Evolutionary conservation across 1,139 yeast genomes (phyloP), one percentile per base, ranked within the genome.

Genomic region (Suhomyces guaymorum): DNA sequence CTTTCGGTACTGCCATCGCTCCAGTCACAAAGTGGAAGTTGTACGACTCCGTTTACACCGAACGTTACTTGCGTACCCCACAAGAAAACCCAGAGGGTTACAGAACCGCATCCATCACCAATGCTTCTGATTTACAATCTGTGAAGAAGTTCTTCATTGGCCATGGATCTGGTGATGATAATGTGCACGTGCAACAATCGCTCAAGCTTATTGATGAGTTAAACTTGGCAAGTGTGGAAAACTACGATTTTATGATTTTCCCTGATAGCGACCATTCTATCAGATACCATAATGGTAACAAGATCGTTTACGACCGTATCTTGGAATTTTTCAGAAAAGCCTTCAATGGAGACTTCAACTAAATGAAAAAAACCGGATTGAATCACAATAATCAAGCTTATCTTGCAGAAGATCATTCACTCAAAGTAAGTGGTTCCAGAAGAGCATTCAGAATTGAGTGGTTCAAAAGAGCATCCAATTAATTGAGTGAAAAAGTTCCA

Each of bases 101-200:
- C 52, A 54, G 54, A 9, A 57, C 61, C 4, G 73, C 83, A 1
- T 68, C 82, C 2, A 80, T 84, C 26, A 63, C 63, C 40, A 64
- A 78, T 41, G 69, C 72, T 5, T 66, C 66, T 15, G 55, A 66
- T 52, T 66, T 81, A 57, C 48, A 64, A 49, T 55, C 69, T 47
- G 77, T 70, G n/a, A 69, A 65, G 33, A 67, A 87, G 49, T 83
- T 84, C 51, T 63, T 84, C 41, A 56, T 84, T 33, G 81, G 83
- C 70, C 94, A 84, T 55, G 94, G 94, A 7, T 75, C 86, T 1
- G 92, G 90, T 13, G 94, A 84, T 57, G 94, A 84, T 55, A 84
- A 84, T 44, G 94, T 84, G 25, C 94, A 84, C 57, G 74, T 82
- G 54, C 94, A 84, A 54, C 81, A 84, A 57, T 66, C 83, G 15